A percentile compares a stretch with the other conserved stretches of the same genome.
These are phyloP conservation scores for Lathyrus oleraceus DNA, from an alignment of 306 rosid genomes.

Conservation along the genomic window DNA sequence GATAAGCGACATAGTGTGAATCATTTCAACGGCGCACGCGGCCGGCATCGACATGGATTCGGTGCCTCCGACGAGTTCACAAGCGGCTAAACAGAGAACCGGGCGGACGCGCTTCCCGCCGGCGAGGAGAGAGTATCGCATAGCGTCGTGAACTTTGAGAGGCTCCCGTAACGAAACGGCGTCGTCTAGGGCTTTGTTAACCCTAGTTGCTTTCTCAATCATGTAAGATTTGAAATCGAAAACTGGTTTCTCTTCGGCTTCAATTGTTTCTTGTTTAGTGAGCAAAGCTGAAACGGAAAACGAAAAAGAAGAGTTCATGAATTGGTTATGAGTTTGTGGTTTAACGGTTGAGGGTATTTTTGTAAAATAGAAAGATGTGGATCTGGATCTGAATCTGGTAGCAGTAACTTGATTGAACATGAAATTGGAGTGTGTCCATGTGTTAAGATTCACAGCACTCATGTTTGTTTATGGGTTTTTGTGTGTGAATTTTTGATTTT, in stretches of 20 bases:
- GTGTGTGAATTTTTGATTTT: not conserved
- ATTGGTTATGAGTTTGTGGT: not conserved
- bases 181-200: conserved; percentile 61
- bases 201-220: conserved; percentile 45
- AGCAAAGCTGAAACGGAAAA: conserved; percentile 49
- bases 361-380: conserved; percentile 38
- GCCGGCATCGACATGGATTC: conserved; percentile 70
- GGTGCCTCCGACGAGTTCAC: conserved; percentile 72
- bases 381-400: not conserved
- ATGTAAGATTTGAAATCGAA: conserved; percentile 67
- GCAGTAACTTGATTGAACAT: conserved; percentile 37
- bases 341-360: conserved; percentile 24
- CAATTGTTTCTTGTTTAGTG: conserved; percentile 50
- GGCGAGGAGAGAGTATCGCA: conserved; percentile 86
- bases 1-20: conserved; percentile 86
- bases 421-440: conserved; percentile 56
- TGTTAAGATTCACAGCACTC: conserved; percentile 56
- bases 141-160: conserved; percentile 64
- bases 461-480: conserved; percentile 32
- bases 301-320: not conserved
- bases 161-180: conserved; percentile 62
- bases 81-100: conserved; percentile 72
- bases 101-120: conserved; percentile 85
- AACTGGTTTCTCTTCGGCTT: conserved; percentile 31
- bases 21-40: conserved; percentile 86